Evolutionary conservation across 352 stramenopile species (phyloP).

Genomic region (Pythium phragmiticola): DNA sequence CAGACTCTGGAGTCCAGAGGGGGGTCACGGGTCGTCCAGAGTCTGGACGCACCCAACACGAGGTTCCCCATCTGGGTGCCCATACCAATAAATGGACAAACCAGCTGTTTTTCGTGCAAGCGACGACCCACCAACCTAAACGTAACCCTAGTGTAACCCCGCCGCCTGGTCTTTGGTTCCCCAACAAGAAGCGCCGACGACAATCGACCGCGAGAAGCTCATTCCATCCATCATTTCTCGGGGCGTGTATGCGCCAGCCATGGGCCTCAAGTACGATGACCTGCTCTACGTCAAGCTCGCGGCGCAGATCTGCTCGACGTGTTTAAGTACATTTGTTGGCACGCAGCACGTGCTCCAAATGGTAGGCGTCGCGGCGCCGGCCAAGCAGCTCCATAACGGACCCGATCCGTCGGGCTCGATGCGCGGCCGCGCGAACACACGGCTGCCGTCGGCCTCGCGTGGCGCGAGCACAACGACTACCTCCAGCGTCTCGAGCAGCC

Average conservation of each 20-base stretch:
- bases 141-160: not conserved
- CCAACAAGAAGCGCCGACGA: not conserved
- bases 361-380: constrained; percentile 14
- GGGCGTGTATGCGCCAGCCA: constrained; percentile 4
- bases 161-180: not conserved
- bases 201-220: not conserved
- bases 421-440: constrained; percentile 8
- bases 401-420: not conserved
- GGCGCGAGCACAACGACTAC: constrained; percentile 16
- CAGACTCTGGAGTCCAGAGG: too few species aligned
- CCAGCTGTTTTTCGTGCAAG: constrained; percentile 2
- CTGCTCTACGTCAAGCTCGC: constrained; percentile 62
- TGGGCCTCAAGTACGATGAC: constrained; percentile 18
- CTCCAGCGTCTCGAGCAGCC: constrained; percentile 9
- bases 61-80: not conserved
- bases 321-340: constrained; percentile 66
- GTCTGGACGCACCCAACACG: too few species aligned
- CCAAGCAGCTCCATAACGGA: constrained; percentile 14
- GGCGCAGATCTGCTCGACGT: constrained; percentile 65
- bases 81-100: not conserved
- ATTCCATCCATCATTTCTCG: not conserved
- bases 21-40: too few species aligned
- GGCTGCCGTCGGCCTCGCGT: constrained; percentile 11
- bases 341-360: constrained; percentile 62
- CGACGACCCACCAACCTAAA: not conserved